Conservation (phyloP, 257 asterid species). For the Ilex asprella region DNA sequence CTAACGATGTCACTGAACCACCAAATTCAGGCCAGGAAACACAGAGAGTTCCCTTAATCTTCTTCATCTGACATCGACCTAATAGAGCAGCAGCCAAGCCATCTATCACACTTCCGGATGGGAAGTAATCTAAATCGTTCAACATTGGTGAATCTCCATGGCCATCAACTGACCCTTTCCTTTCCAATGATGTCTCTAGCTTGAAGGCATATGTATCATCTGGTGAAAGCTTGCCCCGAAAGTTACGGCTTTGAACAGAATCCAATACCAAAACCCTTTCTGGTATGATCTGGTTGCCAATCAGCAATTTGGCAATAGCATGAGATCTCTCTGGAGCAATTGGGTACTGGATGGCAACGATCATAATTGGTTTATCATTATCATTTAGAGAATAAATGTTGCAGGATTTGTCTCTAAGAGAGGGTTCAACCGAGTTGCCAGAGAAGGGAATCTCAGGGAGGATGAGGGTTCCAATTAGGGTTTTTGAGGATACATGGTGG, state of each 20-base stretch:
- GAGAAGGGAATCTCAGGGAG: slow-evolving; percentile 76
- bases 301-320: slow-evolving; percentile 60
- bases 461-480: slow-evolving; percentile 57
- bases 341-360: slow-evolving; percentile 61
- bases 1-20: slow-evolving; percentile 40
- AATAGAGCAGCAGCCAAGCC: slow-evolving; percentile 81
- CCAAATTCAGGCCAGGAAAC: slow-evolving; percentile 90
- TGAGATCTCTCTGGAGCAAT: slow-evolving; percentile 78
- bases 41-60: slow-evolving; percentile 59
- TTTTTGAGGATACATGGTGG: slow-evolving; percentile 61
- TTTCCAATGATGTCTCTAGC: slow-evolving; percentile 70
- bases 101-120: slow-evolving; percentile 93
- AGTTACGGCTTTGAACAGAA: slow-evolving; percentile 60
- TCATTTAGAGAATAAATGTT: slow-evolving; percentile 53
- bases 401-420: slow-evolving; percentile 78
- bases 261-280: slow-evolving; percentile 78
- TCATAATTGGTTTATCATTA: slow-evolving; percentile 40
- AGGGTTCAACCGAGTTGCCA: slow-evolving; percentile 61
- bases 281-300: slow-evolving; percentile 61
- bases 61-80: slow-evolving; percentile 69
- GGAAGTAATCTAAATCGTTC: slow-evolving; percentile 61
- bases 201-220: slow-evolving; percentile 70
- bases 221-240: slow-evolving; percentile 69
- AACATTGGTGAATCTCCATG: slow-evolving; percentile 29
- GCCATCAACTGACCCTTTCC: slow-evolving; percentile 21